Evolutionary conservation across 768 basidiomycete species (phyloP), one percentile per base, ranked within the genome.

Genomic region (Chlorophyllum brunneum): DNA sequence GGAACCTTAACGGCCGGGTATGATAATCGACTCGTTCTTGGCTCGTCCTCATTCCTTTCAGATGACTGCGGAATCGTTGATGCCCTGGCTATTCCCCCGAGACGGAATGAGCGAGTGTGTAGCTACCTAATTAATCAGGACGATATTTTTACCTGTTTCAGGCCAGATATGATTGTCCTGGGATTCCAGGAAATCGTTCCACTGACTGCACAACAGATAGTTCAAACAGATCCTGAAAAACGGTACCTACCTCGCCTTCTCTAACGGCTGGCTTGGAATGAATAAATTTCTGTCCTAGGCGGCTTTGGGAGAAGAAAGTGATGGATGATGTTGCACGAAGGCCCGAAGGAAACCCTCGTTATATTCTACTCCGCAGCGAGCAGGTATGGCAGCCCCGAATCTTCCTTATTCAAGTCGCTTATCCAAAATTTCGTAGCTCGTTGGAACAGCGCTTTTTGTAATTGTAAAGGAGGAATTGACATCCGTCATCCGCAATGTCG

Each of bases 131-230:
- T 61, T 13, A 54, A 54, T 61, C 56, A 51, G 57, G 38, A 34
- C 57, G 13, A 51, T 16, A 15, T 42, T 5, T 30, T 31, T 16
- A 48, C 49, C 36, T 16, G 37, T 51, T 48, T 20, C 40, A 90
- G 89, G 38, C 93, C 94, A 5, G 94, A 98, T 63, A 83, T 98
- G 56, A 86, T 95, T 64, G 85, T 85, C 18, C 74, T 98, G 24
- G 92, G 90, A 2, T 97, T 98, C 65, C 95, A 99, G 67, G 97
- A 99, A 68, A 94, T 99, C 48, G 97, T 99, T 0, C 93, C 94
- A 3, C 78, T 99, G 41, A 98, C 92, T n/a, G 92, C 97, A 2
- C 92, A 95, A 61, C 95, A 98, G 65, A 98, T 99, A 37, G 77
- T 98, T 13, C 94, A 97, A 66, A 87, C 94, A 5, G 95, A 98